Conservation (phyloP, 2,329 filamentous ascomycete species). For the Nothophaeocryptopus gaeumannii region DNA sequence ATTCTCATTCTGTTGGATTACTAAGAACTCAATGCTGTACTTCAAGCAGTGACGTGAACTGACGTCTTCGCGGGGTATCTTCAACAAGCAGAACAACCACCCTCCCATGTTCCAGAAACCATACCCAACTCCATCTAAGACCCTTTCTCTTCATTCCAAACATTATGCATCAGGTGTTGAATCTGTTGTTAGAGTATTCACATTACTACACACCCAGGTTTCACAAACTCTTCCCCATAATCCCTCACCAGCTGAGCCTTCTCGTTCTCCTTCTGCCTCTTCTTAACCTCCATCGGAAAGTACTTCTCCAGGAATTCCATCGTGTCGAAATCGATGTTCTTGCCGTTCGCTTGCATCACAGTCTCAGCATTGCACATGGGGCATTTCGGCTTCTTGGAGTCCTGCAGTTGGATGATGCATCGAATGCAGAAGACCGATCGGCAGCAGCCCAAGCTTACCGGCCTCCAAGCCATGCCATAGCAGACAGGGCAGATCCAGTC, state of each 20-base stretch:
- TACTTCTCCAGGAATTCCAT: constrained; percentile 70
- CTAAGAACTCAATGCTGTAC: too few relatives aligned
- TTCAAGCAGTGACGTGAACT: too few relatives aligned
- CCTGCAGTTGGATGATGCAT: constrained; percentile 77
- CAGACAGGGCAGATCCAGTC: constrained; percentile 83
- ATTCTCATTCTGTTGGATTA: too few relatives aligned
- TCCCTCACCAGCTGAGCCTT: constrained; percentile 61
- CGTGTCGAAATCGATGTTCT: constrained; percentile 65
- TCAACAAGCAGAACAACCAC: too few relatives aligned
- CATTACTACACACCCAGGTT: constrained; percentile 32
- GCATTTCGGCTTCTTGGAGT: constrained; percentile 63
- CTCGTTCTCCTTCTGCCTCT: constrained; percentile 65
- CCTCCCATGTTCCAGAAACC: too few relatives aligned
- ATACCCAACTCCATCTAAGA: too few relatives aligned
- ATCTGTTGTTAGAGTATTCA: constrained; percentile 21
- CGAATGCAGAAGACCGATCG: constrained; percentile 78
- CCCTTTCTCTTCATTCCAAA: too few relatives aligned
- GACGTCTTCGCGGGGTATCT: too few relatives aligned
- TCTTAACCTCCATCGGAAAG: constrained; percentile 70
- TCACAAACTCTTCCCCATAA: constrained; percentile 37
- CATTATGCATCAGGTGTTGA: too few relatives aligned
- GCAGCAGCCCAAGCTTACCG: constrained; percentile 69
- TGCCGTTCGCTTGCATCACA: constrained; percentile 66
- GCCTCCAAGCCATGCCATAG: constrained; percentile 74
- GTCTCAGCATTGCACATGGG: constrained; percentile 73